phyloP scores from a whole-genome alignment of 345 rosid species.

The Litchi chinensis region DNA sequence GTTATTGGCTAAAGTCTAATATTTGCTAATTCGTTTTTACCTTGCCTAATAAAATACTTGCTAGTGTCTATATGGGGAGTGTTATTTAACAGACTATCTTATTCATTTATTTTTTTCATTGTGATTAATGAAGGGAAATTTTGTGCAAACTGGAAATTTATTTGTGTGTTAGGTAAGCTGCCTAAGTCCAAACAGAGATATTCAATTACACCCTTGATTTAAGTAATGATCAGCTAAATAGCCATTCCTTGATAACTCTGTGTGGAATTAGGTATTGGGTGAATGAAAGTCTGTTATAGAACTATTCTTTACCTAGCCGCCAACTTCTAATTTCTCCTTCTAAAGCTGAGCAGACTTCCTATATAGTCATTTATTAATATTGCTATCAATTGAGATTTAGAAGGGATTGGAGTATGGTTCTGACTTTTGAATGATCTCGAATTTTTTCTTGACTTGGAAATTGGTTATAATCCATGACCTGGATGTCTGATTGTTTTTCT shows the following conservation, averaged over 20 bases:
- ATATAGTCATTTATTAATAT: neutral
- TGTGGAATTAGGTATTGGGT: neutral
- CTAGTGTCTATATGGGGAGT: neutral
- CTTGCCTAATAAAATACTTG: neutral
- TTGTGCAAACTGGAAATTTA: neutral
- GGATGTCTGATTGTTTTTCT: neutral
- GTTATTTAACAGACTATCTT: neutral
- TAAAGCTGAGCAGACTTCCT: neutral
- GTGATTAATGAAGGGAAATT: neutral
- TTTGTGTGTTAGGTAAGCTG: neutral
- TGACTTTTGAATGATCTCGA: neutral
- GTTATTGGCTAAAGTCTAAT: neutral
- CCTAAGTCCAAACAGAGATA: neutral
- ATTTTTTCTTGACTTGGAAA: neutral
- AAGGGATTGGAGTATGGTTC: neutral
- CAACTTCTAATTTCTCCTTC: neutral
- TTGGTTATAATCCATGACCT: too few relatives aligned
- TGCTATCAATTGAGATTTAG: neutral
- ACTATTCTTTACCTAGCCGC: neutral
- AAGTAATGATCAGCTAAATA: neutral
- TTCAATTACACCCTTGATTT: neutral
- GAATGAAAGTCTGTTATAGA: neutral
- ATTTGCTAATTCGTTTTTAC: neutral
- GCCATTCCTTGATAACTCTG: neutral
- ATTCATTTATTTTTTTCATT: neutral